phyloP scores from a whole-genome alignment of 139 green algal species.

The Volvox africanus region DNA sequence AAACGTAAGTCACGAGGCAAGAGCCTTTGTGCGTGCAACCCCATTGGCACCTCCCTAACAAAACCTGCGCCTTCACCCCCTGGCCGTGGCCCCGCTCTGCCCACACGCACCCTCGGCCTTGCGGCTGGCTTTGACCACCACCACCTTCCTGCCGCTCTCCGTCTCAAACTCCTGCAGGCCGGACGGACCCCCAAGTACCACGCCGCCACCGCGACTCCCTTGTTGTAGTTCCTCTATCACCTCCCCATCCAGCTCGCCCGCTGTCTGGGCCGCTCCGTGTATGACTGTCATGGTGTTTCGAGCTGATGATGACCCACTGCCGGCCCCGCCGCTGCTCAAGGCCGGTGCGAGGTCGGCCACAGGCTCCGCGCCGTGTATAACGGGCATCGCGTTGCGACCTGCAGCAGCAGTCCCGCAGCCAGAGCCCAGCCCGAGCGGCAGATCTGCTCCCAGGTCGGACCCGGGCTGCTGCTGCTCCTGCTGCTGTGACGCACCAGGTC shows the following conservation, averaged over 20 bases:
- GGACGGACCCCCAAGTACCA: neutral
- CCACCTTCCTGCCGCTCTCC: constrained; percentile 18
- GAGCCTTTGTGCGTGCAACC: too few species aligned
- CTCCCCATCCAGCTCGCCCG: constrained; percentile 37
- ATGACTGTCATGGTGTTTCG: constrained; percentile 31
- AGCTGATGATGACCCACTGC: neutral
- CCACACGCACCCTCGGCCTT: constrained; percentile 4
- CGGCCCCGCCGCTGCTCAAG: neutral
- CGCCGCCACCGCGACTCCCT: neutral
- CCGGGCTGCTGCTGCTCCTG: neutral
- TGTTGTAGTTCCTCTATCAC: constrained; percentile 38
- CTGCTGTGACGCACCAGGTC: neutral
- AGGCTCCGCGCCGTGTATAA: neutral
- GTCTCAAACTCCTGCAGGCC: constrained; percentile 54
- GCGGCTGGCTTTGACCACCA: constrained; percentile 36
- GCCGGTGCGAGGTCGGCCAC: neutral
- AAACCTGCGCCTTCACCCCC: too few species aligned
- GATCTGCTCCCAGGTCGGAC: neutral
- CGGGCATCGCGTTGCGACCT: too few species aligned
- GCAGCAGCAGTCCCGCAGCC: neutral
- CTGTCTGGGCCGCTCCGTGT: neutral
- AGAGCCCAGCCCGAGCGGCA: neutral
- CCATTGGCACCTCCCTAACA: too few species aligned
- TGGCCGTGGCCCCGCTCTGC: neutral
- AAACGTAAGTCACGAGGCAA: too few species aligned